Evolutionary conservation across 2,329 filamentous ascomycete genomes (phyloP), one percentile per base, ranked within the genome.

Genomic region (Phoma sp.): DNA sequence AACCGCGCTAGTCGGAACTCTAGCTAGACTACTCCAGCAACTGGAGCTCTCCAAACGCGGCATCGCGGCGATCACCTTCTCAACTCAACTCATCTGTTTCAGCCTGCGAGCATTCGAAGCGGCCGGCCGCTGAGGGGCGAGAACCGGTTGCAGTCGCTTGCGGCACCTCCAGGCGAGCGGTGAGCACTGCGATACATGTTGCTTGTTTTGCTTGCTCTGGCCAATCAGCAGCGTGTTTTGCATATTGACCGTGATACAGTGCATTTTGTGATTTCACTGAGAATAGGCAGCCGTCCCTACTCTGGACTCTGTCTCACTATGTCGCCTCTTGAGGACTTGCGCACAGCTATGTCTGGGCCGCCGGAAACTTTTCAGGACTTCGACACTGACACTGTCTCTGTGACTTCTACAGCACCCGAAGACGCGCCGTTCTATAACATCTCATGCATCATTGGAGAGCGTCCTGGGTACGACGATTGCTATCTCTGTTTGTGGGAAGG

Each of bases 401-500:
- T 86, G 37, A 83, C 79, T 0, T 88, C 86, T 1, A 86, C 82
- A 2, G 62, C 64, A 2, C 14, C 29, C 6, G 60, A 55, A 30
- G 24, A 36, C 2, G 53, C 61, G 3, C 48, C 23, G 1, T 44
- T 46, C 2, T 73, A 63, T 36, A 38, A 47, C 3, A 60, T 64
- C 4, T 62, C 73, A 14, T 49, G 55, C 9, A 66, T 73, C 43
- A 36, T 71, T 5, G 60, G 65, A 1, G 64, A 70, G 14, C 77
- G 78, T 0, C 10, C n/a, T 13, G 80, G 86, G 62, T 73, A 61
- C 1, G 56, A 70, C 7, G 69, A 9, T 73, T 29, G 10, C 3
- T 91, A 85, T 65, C 79, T 91, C 1, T 81, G 90, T 22, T 80
- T 83, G 55, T 91, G 88, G 89, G 75, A 78, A 24, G 80, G 77